Base-by-base conservation (phyloP, 2,329 filamentous ascomycete species). In the Escovopsis sp. region DNA sequence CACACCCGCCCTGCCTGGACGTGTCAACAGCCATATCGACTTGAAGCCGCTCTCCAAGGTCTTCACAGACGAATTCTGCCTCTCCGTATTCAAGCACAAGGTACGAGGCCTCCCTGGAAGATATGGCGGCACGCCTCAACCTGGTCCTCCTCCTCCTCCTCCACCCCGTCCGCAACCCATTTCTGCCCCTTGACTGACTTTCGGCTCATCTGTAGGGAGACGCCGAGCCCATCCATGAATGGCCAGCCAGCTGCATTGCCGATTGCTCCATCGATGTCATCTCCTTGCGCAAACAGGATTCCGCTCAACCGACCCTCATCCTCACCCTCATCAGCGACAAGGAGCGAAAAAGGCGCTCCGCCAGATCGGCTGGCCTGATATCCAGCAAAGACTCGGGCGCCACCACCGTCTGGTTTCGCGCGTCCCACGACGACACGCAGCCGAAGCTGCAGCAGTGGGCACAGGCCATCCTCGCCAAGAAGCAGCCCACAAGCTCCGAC, bases 271-370 rank as follows among this genome's bases (percentile, higher is more conserved):
- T 76, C 23, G 70, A 76, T 48, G 64, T 66, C 50, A 43, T 76
- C 13, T 61, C 71, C 29, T 68, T 77, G 45, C 68, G 72, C 34
- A 79, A 79, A 46, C 71, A 76, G 46, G 68, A 68, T 1, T 66
- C 70, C 10, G 60, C 68, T 4, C 53, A 73, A 7, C 72, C 72
- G 2, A 79, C 75, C 5, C 61, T 79, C 11, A 58, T 76, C 31
- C 49, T 79, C 27, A 69, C 60, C 42, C 55, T 79, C 33, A n/a
- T n/a, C n/a, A 61, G 65, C 27, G 72, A 78, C 43, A 76, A 72
- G 49, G 59, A 74, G 42, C 67, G 71, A 37, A 79, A 77, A 46
- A 68, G 75, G 34, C 65, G 75, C 40, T 79, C 75, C 32, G 79
- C 74, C 44, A 65, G 74, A 40, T 70, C 75, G 4, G 66, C 69